Evolutionary conservation across 2,329 filamentous ascomycete genomes (phyloP), one percentile per base, ranked within the genome.

Genomic region (Sporothrix curviconia): DNA sequence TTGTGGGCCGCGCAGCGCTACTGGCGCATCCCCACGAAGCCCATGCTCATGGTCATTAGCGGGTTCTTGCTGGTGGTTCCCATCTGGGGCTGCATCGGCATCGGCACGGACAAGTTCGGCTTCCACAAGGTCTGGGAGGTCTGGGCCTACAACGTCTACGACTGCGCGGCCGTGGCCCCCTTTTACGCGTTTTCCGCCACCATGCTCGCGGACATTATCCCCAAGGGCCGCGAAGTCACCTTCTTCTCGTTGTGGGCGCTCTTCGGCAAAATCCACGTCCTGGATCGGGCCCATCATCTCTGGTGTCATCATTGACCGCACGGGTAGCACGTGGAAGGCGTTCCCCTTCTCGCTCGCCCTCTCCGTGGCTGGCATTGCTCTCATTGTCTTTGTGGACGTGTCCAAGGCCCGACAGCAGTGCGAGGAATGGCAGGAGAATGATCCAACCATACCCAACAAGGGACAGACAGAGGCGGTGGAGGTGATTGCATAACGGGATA

Each of bases 61-160:
- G 43, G 43, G 7, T 46, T 46, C 25, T 5, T 46, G 43, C 7
- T 46, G 15, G 9, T 46, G 7, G 43, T 46, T 7, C 43, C 43
- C 24, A 32, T 46, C 15, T 46, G 43, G 43, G 43, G 43, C 25
- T 46, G 43, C 43, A 46, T 46, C 43, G 43, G 43, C 15, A 46
- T 46, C 15, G 43, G 43, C 15, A 46, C 43, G 15, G 19, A 46
- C 25, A 46, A 46, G 11, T 46, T 46, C n/a, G 43, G 43, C 8
- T 32, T 46, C 43, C 43, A 46, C 43, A 46, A 46, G 43, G 25
- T 46, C 24, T 46, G 43, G 43, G 43, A 46, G 43, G 19, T 46
- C 15, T 46, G 43, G 43, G 43, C 43, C 15, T 46, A 17, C 24
- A 32, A 32, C 15, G 43, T 46, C 14, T 46, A 46, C 25, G 43